Evolutionary conservation across 2,329 filamentous ascomycete species (phyloP).

Genomic region (Aspergillus arachidicola): DNA sequence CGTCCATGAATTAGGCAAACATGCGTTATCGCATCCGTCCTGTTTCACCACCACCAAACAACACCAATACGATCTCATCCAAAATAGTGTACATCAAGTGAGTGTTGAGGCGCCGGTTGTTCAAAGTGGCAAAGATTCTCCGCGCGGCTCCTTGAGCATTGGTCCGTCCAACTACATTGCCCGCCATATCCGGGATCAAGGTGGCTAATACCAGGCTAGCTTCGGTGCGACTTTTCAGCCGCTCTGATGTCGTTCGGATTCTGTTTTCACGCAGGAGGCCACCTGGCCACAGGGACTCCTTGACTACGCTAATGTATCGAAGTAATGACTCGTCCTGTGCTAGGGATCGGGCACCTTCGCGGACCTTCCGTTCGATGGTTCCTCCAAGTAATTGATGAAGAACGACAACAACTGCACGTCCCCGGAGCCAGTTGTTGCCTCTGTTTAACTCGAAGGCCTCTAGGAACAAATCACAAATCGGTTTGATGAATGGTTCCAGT

Average conservation of each 20-base stretch:
- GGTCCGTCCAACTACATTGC: constrained; percentile 85
- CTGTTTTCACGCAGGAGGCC: constrained; percentile 51
- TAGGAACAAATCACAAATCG: constrained; percentile 95
- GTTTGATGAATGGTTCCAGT: constrained; percentile 93
- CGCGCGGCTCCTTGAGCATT: constrained; percentile 91
- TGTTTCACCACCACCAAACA: constrained; percentile 54
- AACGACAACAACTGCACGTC: constrained; percentile 92
- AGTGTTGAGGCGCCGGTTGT: constrained; percentile 83
- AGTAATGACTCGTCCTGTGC: constrained; percentile 78
- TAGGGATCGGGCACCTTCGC: constrained; percentile 75
- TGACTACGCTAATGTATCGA: constrained; percentile 73
- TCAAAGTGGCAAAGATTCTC: constrained; percentile 85
- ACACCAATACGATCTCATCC: constrained; percentile 68
- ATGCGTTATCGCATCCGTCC: constrained; percentile 10
- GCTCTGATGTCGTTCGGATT: constrained; percentile 70
- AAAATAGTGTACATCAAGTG: constrained; percentile 72
- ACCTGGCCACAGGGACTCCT: constrained; percentile 76
- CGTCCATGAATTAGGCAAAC: background rate
- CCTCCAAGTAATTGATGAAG: constrained; percentile 93
- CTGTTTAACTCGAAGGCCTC: constrained; percentile 93
- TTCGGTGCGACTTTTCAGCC: constrained; percentile 78
- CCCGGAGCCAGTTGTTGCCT: constrained; percentile 96
- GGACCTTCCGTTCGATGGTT: constrained; percentile 92
- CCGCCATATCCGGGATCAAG: constrained; percentile 85
- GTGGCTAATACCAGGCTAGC: constrained; percentile 87